Evolutionary conservation across 1,284 basidiomycete genomes (phyloP), one percentile per base, ranked within the genome.

Genomic region (Lentinus polychrous): DNA sequence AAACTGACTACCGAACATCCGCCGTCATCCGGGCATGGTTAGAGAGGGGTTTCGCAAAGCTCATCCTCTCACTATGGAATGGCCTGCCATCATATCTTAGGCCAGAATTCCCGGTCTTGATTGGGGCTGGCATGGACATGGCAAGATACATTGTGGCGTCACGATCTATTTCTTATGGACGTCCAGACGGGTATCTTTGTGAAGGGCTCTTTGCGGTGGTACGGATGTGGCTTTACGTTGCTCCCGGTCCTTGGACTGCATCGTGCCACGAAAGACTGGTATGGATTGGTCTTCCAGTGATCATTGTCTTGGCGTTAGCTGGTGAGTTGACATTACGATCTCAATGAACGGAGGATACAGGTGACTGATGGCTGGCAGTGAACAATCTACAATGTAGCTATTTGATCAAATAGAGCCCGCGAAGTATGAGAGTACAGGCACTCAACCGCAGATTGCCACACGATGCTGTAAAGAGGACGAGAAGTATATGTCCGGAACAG

Each of bases 131-230:
- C 1, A 43, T 51, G 22, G 50, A 50, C 31, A 57, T 63, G 52
- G 55, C 55, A 11, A 59, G 61, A 58, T 57, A 63, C 50, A 57
- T 49, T 17, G 52, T 64, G 14, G 52, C 56, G 52, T 49, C 64
- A 52, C 57, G 60, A 12, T 50, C 55, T 3, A 44, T 63, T 24
- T 53, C 60, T 23, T 50, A 43, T 12, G 54, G 56, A 3, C 11
- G 52, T n/a, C 49, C 38, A 10, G 47, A 53, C 20, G 52, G 57
- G 43, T 52, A 56, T 22, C 54, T 52, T 7, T 45, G 57, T 0
- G 50, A 57, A 8, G 57, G 55, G 4, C 31, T 61, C 2, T 57
- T 51, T 5, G 54, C 58, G 18, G 49, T 57, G 43, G n/a, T 59
- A 32, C 31, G 56, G 34, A 57, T 57, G 50, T 63, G 58, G 56